Base-by-base conservation (phyloP, 345 rosid genomes). In the Bretschneidera sinensis region DNA sequence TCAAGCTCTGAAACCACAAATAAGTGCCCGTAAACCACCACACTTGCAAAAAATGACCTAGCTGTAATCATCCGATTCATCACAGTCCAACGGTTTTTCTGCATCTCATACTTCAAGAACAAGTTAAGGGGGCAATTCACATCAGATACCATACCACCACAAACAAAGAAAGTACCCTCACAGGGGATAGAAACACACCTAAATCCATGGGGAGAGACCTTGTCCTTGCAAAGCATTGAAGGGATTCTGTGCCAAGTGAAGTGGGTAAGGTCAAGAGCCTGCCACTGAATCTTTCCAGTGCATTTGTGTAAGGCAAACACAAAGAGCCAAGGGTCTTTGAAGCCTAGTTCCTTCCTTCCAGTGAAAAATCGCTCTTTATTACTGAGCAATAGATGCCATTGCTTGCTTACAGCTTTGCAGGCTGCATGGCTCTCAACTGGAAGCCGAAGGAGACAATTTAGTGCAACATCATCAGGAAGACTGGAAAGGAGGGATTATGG, bases 141-240 rank as follows among this genome's bases (percentile, higher is more conserved):
- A 65, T 91, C 91, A 14, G 89, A 85, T 48, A 79, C 89, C 89
- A 81, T 81, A 7, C 98, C 94, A 0, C 98, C 98, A 64, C 96
- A 91, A 31, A 88, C 88, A 68, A 88, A 83, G 60, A 91, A 81
- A 5, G 86, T 71, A 43, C 88, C 84, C 56, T 85, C 84, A 0
- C 6, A 49, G 17, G 96, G 86, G 63, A 84, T 67, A 0, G 94
- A 79, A 50, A 79, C 84, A 31, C 91, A 81, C 64, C 94, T 74
- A 52, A 84, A 77, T 10, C 98, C 96, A 34, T 74, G 94, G 50
- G 89, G 94, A 66, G 94, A 86, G 48, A 84, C 88, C 67, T 74
- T 82, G 55, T 86, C 91, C 76, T 81, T 83, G 66, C 91, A 84
- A 2, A 96, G 96, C 96, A 91, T 91, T 9, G 83, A 62, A 0